Conservation (phyloP, 306 rosid genomes). For the Vicia villosa region DNA sequence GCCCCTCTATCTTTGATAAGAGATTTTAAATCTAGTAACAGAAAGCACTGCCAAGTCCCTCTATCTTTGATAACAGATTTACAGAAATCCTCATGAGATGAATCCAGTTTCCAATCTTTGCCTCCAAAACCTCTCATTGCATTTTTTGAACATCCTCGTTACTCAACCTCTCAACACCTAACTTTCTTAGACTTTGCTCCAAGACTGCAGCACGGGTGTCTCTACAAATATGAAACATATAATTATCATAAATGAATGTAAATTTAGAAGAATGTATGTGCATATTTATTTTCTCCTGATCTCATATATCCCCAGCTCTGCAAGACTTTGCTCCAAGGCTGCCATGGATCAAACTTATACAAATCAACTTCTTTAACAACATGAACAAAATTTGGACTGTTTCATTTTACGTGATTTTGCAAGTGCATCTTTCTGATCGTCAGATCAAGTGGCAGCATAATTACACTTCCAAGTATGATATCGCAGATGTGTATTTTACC, state of each 20-base stretch:
- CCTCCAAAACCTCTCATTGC: constrained; percentile 99
- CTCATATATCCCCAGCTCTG: not conserved
- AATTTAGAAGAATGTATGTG: constrained; percentile 1
- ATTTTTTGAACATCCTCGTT: constrained; percentile 97
- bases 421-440: not conserved
- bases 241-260: not conserved
- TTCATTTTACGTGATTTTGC: not conserved
- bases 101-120: constrained; percentile 98
- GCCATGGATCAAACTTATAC: too few relatives aligned
- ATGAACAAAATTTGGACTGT: not conserved
- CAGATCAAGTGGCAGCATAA: not conserved
- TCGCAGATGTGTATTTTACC: constrained; percentile 51
- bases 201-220: constrained; percentile 77
- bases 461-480: constrained; percentile 32
- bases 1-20: too few relatives aligned
- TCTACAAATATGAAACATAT: constrained; percentile 51
- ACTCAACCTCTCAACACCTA: constrained; percentile 92
- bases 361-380: too few relatives aligned
- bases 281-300: constrained; percentile 4
- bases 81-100: constrained; percentile 96
- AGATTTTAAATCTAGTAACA: too few relatives aligned
- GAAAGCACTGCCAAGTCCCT: too few relatives aligned
- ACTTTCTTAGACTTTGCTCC: constrained; percentile 87
- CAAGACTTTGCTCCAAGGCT: too few relatives aligned
- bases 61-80: too few relatives aligned